Conservation (phyloP, 2,329 filamentous ascomycete species). For the Thyridium curvatum region DNA sequence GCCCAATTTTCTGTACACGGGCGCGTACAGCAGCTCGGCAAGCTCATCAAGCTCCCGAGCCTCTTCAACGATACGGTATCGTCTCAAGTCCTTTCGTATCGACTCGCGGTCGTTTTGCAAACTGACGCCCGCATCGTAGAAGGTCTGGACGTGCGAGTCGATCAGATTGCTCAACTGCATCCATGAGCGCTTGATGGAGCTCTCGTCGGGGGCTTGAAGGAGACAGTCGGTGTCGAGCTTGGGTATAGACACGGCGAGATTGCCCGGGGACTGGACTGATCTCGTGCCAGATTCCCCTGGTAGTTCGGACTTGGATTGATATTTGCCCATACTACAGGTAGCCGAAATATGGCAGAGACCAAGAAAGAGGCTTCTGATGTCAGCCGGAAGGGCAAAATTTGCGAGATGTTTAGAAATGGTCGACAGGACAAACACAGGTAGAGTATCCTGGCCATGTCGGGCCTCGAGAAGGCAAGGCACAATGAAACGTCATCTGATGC, state of each 20-base stretch:
- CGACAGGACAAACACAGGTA: too few relatives aligned
- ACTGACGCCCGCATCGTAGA: conserved; percentile 3
- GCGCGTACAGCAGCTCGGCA: conserved; percentile 2
- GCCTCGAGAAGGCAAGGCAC: too few relatives aligned
- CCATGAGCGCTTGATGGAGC: conserved; percentile 2
- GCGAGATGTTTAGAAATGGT: too few relatives aligned
- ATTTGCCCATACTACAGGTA: too few relatives aligned
- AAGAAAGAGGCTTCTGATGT: too few relatives aligned
- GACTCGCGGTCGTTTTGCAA: not conserved
- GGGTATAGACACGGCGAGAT: not conserved
- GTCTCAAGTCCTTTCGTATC: not conserved
- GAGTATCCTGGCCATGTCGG: too few relatives aligned
- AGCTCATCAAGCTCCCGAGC: conserved; percentile 3
- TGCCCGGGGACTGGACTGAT: too few relatives aligned
- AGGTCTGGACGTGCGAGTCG: conserved; percentile 2
- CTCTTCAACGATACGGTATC: not conserved
- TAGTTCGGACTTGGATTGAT: too few relatives aligned
- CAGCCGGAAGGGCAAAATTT: too few relatives aligned
- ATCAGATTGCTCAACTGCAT: conserved; percentile 1
- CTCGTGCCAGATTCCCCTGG: too few relatives aligned
- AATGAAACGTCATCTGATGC: too few relatives aligned
- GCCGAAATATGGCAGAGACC: too few relatives aligned
- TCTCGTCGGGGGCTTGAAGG: conserved; percentile 2
- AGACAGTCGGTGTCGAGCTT: not conserved
- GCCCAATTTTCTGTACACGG: conserved; percentile 1